phyloP scores from a whole-genome alignment of 2,329 filamentous ascomycete genomes.

The Cytospora leucostoma region DNA sequence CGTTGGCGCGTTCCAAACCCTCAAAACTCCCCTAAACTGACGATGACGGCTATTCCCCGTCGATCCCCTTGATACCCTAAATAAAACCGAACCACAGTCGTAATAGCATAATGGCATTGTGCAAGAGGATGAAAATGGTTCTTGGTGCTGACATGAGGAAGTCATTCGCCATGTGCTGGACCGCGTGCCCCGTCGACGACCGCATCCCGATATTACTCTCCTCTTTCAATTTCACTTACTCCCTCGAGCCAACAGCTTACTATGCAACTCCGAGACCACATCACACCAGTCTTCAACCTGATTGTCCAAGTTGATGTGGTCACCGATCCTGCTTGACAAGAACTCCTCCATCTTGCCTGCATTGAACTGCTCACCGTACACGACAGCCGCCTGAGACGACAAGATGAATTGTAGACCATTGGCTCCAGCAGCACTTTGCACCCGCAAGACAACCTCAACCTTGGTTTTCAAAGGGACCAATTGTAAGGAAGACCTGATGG shows the following conservation, averaged over 20 bases:
- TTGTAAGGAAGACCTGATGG: conserved; percentile 62
- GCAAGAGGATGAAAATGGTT: not conserved
- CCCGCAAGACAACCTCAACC: conserved; percentile 61
- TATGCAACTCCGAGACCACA: conserved; percentile 56
- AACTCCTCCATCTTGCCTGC: conserved; percentile 75
- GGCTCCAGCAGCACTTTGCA: conserved; percentile 49
- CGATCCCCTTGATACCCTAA: not conserved
- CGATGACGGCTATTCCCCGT: not conserved
- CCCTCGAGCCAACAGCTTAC: conserved; percentile 57
- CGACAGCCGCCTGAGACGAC: conserved; percentile 57
- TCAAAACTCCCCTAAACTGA: not conserved
- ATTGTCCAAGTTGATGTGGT: conserved; percentile 39
- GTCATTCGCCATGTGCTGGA: not conserved
- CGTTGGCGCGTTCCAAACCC: not conserved
- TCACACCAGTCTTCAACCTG: conserved; percentile 52
- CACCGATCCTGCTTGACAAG: conserved; percentile 55
- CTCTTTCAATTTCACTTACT: conserved; percentile 42
- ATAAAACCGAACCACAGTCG: not conserved
- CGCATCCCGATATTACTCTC: not conserved
- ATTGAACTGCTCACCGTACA: conserved; percentile 80
- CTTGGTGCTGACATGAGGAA: not conserved
- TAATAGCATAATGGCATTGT: not conserved
- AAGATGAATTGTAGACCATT: conserved; percentile 58
- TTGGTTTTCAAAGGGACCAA: conserved; percentile 68
- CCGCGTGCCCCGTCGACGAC: not conserved